phyloP scores from a whole-genome alignment of 2,329 filamentous ascomycete species.

The Microdochium bolleyi region DNA sequence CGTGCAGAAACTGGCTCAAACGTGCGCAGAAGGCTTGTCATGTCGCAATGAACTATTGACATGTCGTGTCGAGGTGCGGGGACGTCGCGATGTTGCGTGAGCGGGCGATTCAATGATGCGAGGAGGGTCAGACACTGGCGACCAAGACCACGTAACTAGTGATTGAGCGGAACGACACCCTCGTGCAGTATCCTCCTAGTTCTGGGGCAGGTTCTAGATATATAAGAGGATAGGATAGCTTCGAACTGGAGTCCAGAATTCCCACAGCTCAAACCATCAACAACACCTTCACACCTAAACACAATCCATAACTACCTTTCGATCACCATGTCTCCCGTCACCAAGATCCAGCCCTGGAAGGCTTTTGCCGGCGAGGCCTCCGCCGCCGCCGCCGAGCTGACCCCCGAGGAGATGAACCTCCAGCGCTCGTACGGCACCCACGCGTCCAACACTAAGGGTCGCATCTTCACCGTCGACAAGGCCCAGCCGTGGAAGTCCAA shows the following conservation, averaged over 20 bases:
- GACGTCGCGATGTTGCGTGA: neutral
- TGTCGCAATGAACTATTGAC: neutral
- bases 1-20: neutral
- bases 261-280: no score
- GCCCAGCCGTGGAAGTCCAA: conserved; percentile 1
- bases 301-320: conserved; percentile 7
- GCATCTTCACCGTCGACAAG: conserved; percentile 6
- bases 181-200: no score
- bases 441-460: conserved; percentile 11
- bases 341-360: conserved; percentile 4
- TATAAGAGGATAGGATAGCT: no score
- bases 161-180: no score
- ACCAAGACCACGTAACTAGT: no score
- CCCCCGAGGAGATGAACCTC: conserved; percentile 3
- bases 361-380: neutral
- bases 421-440: conserved; percentile 10
- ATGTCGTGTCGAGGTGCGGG: neutral
- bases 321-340: conserved; percentile 5
- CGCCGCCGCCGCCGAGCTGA: neutral
- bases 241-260: no score
- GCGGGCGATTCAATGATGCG: no score
- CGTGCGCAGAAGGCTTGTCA: neutral
- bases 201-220: conserved; percentile 1
- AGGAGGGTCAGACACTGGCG: neutral
- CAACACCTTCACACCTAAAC: no score